Base-by-base conservation (phyloP, 2,329 filamentous ascomycete species). In the Rasamsonia emersonii region DNA sequence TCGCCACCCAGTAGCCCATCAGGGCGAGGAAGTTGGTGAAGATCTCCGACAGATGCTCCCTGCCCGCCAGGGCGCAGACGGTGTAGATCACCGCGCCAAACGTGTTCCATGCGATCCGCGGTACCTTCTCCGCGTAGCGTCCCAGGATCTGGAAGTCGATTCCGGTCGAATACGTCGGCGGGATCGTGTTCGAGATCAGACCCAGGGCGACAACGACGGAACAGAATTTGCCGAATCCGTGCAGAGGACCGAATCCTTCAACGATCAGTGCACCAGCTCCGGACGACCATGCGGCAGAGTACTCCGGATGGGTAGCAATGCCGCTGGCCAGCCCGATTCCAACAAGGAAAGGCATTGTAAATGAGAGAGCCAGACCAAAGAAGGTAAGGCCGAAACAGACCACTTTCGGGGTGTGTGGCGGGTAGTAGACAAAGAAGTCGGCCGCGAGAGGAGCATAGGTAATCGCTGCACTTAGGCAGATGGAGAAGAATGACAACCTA, bases 1-100 rank as follows among this genome's bases (percentile, higher is more conserved):
- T 73, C 9, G 68, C 68, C 10, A 79, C 67, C 77, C 76, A 82
- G 53, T 82, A 82, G 2, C 78, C 79, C 73, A 82, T 82, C 14
- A 82, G 57, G 0, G 76, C 75, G 4, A 82, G 63, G 50, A 82
- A 81, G 49, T 82, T 82, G 8, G 73, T 75, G 49, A 82, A 80
- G 36, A 82, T 79, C 16, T 66, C 66, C 0, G 75, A 70, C 2
- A 83, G 64, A 42, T 76, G 56, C 15, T 68, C 64, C 9, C 76
- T 68, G 1, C 79, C 78, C 1, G 69, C 77, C 10, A 81, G 62
- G 0, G 76, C 77, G 43, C 76, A 79, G 17, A 79, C 69, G 6
- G 74, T 73, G 47, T 75, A 78, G 26, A 82, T 71, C 23, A 82
- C 54, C 0, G 75, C 69, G 3, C 73, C 67, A 3, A 79, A 47